Evolutionary conservation across 2,329 filamentous ascomycete genomes (phyloP), one percentile per base, ranked within the genome.

Genomic region (Botrytis byssoidea): DNA sequence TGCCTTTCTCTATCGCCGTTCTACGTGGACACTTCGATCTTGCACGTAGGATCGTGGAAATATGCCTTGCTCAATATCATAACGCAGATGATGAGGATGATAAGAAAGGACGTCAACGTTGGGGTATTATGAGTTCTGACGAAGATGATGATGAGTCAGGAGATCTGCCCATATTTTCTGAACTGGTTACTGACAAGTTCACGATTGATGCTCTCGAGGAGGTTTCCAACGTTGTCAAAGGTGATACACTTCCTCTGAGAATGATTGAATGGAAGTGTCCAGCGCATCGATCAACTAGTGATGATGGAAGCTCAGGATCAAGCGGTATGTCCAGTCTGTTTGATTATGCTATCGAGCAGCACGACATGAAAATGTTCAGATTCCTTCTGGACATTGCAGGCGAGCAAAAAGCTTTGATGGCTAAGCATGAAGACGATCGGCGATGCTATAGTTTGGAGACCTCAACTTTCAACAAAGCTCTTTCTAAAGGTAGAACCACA

Each of bases 171-270:
- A 85, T 89, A 59, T 83, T 87, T 67, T 83, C 83, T 57, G 86
- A 91, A 74, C 84, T 90, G 59, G 83, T 93, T 42, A 88, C 91
- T 76, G 88, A 91, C 20, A 85, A 87, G 51, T 93, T 92, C 80
- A 96, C 93, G 0, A 87, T 95, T 70, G 92, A 96, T 25, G 89
- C 93, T 77, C 86, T 96, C 73, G 92, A 92, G 0, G 88, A 93
- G 76, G 85, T 92, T 6, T 88, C 88, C 0, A 90, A 88, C 79
- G 86, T 91, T 72, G 91, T 94, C 74, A 90, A 92, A 79, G 92
- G 91, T 73, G 82, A 85, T 25, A 82, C 86, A 14, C 85, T 85
- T 51, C 90, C 93, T 2, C 79, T 87, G 1, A 76, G 81, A 0
- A 81, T 92, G 73, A 81, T 94, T 8, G 76, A 79, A 7, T 84